Base-by-base conservation (phyloP, 257 asterid species). In the Perilla frutescens region DNA sequence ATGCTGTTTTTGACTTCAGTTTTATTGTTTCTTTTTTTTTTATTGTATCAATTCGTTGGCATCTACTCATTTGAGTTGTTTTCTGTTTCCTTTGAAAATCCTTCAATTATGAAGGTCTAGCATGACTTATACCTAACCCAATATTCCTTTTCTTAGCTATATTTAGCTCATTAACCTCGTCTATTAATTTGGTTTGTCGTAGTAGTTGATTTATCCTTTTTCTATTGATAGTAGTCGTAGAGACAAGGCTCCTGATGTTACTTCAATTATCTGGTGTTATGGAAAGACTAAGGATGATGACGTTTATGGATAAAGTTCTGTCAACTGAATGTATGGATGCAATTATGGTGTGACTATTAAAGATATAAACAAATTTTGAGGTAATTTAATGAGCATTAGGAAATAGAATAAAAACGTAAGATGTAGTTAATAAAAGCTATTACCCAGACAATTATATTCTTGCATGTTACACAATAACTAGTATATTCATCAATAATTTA, bases 101-200 rank as follows among this genome's bases (percentile, higher is more conserved):
- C 20, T 11, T 49, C 8, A 9, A 4, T 14, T 47, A 11, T 53
- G 70, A 65, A 56, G 8, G 20, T 40, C 61, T 59, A 40, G 48
- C 39, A 4, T 56, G 62, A 60, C 58, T 71, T 26, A 9, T 51
- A 20, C 7, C 36, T 43, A 34, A 6, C 26, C 26, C 13, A 45
- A 53, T 45, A 37, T 51, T 65, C 32, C 31, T 8, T 50, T 69
- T 36, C 48, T 63, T 36, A 56, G 13, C 9, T 74, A 15, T 58
- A 20, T 40, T 59, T 50, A n/a, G 66, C 54, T 61, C 66, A 61
- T 50, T 61, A 15, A 68, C 71, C 51, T 14, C 13, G 43, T 36
- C 8, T 44, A 20, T 41, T 39, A 61, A 45, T 13, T 68, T 40
- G 47, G 61, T 31, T 26, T 68, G 47, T 11, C 3, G 32, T 63